These are phyloP conservation scores for Nematocida minor DNA, from an alignment of 371 early-diverging fungal species.

Conservation along the genomic window DNA sequence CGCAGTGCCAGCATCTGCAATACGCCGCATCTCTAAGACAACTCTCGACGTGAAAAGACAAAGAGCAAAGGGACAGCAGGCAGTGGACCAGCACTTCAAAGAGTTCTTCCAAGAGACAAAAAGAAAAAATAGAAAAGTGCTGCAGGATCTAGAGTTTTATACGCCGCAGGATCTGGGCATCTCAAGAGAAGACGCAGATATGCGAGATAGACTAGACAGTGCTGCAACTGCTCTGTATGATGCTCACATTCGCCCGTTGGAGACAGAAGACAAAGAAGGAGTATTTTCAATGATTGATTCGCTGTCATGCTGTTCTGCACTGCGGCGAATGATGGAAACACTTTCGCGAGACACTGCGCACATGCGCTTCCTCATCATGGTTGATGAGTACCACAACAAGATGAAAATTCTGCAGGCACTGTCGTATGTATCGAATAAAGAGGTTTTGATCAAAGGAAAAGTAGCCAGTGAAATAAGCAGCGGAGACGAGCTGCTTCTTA, in stretches of 20 bases:
- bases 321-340: conserved; percentile 28
- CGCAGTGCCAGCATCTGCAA: background rate
- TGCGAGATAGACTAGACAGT: background rate
- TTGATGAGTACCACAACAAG: conserved; percentile 65
- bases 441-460: conserved; percentile 80
- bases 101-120: conserved; percentile 14
- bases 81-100: background rate
- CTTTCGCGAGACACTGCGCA: conserved; percentile 45
- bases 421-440: conserved; percentile 58
- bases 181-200: background rate
- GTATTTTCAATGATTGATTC: background rate
- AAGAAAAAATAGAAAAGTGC: background rate
- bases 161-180: background rate
- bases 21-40: background rate
- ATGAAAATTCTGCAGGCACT: conserved; percentile 61
- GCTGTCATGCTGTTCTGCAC: background rate
- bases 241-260: background rate
- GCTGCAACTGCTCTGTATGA: background rate
- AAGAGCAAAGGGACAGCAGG: background rate
- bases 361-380: conserved; percentile 59
- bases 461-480: conserved; percentile 96
- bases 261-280: background rate
- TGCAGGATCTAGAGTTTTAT: background rate
- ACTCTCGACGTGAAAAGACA: background rate
- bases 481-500: conserved; percentile 89